Evolutionary conservation across 352 stramenopile species (phyloP).

Genomic region (Globisporangium recalcitrans): DNA sequence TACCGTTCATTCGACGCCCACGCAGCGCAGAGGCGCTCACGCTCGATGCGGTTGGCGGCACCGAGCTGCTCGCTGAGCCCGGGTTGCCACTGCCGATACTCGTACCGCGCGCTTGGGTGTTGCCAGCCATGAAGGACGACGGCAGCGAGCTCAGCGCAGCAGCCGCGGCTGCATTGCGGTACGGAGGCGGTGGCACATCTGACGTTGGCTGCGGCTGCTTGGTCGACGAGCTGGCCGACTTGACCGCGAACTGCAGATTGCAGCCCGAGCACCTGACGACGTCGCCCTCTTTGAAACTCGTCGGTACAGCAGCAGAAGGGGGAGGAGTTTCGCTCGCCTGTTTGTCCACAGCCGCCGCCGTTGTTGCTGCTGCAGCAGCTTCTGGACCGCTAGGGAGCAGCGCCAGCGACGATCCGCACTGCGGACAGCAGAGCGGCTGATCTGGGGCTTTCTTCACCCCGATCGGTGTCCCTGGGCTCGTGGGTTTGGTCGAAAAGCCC

Average conservation of each 20-base stretch:
- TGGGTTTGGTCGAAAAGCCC: constrained; percentile 12
- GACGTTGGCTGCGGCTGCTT: not conserved
- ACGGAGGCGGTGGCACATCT: constrained; percentile 25
- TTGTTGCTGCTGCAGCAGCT: constrained; percentile 7
- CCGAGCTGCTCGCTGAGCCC: not conserved
- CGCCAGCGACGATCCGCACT: constrained; percentile 55
- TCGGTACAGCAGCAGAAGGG: not conserved
- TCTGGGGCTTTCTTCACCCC: constrained; percentile 18
- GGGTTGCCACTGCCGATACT: constrained; percentile 22
- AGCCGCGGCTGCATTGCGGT: constrained; percentile 57
- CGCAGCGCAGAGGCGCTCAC: constrained; percentile 5
- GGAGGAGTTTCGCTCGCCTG: constrained; percentile 14
- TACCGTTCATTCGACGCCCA: constrained; percentile 50
- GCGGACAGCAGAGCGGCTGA: constrained; percentile 50
- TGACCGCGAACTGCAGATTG: constrained; percentile 71
- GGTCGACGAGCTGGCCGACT: constrained; percentile 22
- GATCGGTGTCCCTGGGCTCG: constrained; percentile 1
- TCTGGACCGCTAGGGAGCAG: constrained; percentile 33
- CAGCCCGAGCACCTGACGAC: constrained; percentile 71
- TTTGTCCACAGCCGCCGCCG: not conserved
- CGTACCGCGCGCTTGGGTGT: constrained; percentile 38
- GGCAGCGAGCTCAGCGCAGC: constrained; percentile 65
- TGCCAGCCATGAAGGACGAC: constrained; percentile 41
- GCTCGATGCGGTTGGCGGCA: constrained; percentile 4
- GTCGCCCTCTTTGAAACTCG: constrained; percentile 64